Conservation (phyloP, 2,329 filamentous ascomycete species). For the Colletotrichum phormii region DNA sequence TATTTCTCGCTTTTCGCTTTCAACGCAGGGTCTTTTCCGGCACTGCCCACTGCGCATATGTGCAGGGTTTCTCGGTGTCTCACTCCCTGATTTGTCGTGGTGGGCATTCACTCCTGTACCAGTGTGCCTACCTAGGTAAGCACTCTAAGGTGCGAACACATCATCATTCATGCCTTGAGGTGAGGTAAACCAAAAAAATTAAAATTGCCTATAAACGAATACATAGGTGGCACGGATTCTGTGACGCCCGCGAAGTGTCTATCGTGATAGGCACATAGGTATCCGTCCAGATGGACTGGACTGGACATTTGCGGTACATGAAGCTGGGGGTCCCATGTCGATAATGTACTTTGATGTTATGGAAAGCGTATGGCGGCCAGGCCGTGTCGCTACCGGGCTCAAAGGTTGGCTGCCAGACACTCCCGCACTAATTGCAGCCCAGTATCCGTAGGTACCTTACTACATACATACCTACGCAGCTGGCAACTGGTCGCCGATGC, state of each 20-base stretch:
- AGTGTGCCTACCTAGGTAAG: neutral
- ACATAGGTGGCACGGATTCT: neutral
- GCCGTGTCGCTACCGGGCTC: constrained; percentile 1
- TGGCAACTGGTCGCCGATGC: neutral
- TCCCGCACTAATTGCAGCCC: too few species aligned
- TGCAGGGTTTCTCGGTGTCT: neutral
- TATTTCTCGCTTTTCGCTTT: neutral
- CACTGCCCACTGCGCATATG: neutral
- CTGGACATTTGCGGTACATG: neutral
- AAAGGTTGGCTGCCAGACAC: neutral
- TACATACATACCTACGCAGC: neutral
- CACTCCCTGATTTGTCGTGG: neutral
- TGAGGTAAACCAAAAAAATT: neutral
- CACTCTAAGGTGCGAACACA: too few species aligned
- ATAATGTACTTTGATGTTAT: neutral
- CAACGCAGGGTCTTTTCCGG: neutral
- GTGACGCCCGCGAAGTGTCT: neutral
- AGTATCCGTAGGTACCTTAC: neutral
- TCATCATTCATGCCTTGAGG: neutral
- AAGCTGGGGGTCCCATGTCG: constrained; percentile 21
- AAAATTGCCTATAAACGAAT: neutral
- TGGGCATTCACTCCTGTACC: neutral
- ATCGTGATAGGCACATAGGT: neutral
- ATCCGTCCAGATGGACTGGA: neutral
- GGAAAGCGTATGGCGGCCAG: constrained; percentile 22